Base-by-base conservation (phyloP, 768 basidiomycete genomes). In the Crassisporium funariophilum region DNA sequence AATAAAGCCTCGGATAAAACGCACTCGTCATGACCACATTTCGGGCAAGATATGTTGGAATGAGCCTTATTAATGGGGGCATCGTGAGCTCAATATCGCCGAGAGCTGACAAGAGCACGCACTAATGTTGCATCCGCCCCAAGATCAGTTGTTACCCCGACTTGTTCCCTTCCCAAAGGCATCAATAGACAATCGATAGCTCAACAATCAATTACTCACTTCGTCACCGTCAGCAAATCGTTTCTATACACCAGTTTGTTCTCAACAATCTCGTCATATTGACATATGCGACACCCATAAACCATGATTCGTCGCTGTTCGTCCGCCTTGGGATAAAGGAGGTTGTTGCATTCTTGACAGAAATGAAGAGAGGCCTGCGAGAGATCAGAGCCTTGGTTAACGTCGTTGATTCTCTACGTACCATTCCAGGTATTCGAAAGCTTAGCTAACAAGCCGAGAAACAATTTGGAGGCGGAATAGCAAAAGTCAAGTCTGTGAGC, bases 281-380 rank as follows among this genome's bases (percentile, higher is more conserved):
- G 67, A 66, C 95, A 98, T 60, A 95, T 97, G 40, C 93, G 80
- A 64, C 95, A 98, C 2, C 86, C 86, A 56, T 94, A 95, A 34
- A 94, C 81, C 80, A 98, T 86, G 44, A 87, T 81, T 36, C 87
- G 79, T 37, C 93, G 84, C 51, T 85, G 78, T 46, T 82, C 83
- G 68, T 97, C 95, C 34, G 91, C 94, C 71, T 94, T 86, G 16
- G 93, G 93, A 65, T 95, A 95, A 42, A 97, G 77, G 21, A 97
- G 78, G 63, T 97, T 95, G 72, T 95, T 94, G 76, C 93, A 95
- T 75, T 95, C 93, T 29, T 83, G 85, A 60, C 93, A 95, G 69
- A 95, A 95, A 56, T 90, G 84, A 21, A 95, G 81, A 2, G 88
- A 88, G 9, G 90, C 84, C 89, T 91, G n/a, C n/a, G n/a, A n/a